Evolutionary conservation across 192 early-diverging fungal species (phyloP).

Genomic region (Backusella tuberculispora): DNA sequence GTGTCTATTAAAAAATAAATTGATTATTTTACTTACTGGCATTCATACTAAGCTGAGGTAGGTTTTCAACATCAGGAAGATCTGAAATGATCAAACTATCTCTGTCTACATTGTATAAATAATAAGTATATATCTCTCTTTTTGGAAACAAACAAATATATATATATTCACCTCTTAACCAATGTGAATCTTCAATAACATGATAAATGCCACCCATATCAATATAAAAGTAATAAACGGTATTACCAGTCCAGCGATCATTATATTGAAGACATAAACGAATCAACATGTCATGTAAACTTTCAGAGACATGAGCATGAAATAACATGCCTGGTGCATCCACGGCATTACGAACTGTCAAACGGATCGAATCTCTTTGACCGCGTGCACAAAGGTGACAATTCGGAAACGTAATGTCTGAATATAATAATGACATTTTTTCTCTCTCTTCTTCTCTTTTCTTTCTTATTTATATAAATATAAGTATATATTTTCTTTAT

Average conservation of each 20-base stretch:
- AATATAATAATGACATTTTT: neutral
- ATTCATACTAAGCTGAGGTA: conserved; percentile 28
- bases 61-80: neutral
- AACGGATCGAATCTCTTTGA: neutral
- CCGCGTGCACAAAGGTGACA: conserved; percentile 5
- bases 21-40: conserved; percentile 23
- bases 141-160: neutral
- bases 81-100: conserved; percentile 23
- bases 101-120: conserved; percentile 17
- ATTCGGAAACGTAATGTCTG: neutral
- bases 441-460: too few species aligned
- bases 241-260: neutral
- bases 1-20: neutral
- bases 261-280: neutral
- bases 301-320: conserved; percentile 6
- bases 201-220: conserved; percentile 23
- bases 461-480: neutral
- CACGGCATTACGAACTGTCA: neutral
- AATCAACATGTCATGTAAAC: neutral
- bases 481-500: neutral
- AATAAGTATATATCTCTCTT: neutral
- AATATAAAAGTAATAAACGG: conserved; percentile 15
- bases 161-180: conserved; percentile 19
- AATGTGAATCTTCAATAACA: neutral
- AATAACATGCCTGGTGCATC: neutral